Conservation (phyloP, 73 alveolate species). For the Paramecium pentaurelia region DNA sequence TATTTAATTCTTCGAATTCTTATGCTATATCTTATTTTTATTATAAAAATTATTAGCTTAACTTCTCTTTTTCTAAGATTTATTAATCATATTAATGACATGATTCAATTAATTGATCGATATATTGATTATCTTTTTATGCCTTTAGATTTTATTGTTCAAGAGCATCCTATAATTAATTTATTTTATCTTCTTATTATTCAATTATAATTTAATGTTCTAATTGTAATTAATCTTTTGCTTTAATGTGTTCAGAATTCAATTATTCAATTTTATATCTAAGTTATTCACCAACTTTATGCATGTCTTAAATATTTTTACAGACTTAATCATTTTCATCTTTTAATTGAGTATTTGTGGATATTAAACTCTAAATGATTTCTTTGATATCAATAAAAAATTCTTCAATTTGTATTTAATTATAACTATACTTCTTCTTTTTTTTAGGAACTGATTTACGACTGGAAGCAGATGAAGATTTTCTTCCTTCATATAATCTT, state of each 20-base stretch:
- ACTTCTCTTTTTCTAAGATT: not conserved
- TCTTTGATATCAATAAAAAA: slow-evolving; percentile 31
- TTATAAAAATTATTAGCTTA: not conserved
- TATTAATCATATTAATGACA: not conserved
- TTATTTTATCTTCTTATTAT: slow-evolving; percentile 3
- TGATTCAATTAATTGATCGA: not conserved
- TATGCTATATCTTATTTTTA: not conserved
- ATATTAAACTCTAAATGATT: not conserved
- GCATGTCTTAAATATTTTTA: slow-evolving; percentile 6
- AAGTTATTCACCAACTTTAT: slow-evolving; percentile 32
- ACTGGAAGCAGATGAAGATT: not conserved
- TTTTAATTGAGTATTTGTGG: not conserved
- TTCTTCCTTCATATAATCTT: slow-evolving; percentile 44
- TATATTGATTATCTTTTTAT: not conserved
- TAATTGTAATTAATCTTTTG: not conserved
- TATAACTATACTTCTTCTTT: not conserved
- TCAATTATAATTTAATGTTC: slow-evolving; percentile 7
- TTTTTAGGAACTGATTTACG: slow-evolving; percentile 5
- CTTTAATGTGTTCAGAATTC: slow-evolving; percentile 4
- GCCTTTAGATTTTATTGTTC: not conserved
- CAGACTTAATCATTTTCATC: slow-evolving; percentile 17
- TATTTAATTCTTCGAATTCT: not conserved
- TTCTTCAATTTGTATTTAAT: slow-evolving; percentile 3
- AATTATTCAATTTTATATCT: slow-evolving; percentile 39
- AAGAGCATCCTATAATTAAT: not conserved